phyloP scores from a whole-genome alignment of 371 early-diverging fungal genomes.

The Mortierella sp. region DNA sequence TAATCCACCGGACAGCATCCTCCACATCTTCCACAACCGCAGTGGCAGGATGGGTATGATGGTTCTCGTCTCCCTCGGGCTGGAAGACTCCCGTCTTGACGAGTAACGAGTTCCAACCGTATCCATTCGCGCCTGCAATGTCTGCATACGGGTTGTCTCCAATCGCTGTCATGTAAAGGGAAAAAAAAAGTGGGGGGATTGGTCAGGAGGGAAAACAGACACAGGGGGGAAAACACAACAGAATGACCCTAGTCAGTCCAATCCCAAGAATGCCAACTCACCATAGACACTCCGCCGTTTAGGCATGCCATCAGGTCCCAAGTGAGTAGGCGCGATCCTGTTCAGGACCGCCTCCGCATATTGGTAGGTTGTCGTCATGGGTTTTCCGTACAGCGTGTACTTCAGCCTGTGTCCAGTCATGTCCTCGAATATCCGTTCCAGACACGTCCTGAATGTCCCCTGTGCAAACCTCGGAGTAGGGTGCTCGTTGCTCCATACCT shows the following conservation, averaged over 20 bases:
- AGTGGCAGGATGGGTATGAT: slow-evolving; percentile 70
- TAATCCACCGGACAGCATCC: slow-evolving; percentile 77
- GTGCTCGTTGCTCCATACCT: slow-evolving; percentile 89
- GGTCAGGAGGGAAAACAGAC: not conserved
- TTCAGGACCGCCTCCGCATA: slow-evolving; percentile 75
- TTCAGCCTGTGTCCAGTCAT: slow-evolving; percentile 65
- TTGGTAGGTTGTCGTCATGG: slow-evolving; percentile 78
- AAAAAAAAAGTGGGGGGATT: not conserved
- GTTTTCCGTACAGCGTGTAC: slow-evolving; percentile 89
- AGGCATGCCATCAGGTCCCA: slow-evolving; percentile 13
- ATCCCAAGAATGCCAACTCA: slow-evolving; percentile 11
- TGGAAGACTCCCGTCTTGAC: slow-evolving; percentile 88
- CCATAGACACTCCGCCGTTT: slow-evolving; percentile 50
- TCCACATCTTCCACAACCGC: slow-evolving; percentile 79
- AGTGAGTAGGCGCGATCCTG: slow-evolving; percentile 39
- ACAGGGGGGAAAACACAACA: not conserved
- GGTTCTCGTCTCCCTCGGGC: slow-evolving; percentile 66
- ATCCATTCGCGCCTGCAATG: slow-evolving; percentile 85
- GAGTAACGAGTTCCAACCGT: slow-evolving; percentile 86
- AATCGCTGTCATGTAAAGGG: slow-evolving; percentile 61
- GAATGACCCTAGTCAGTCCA: not conserved
- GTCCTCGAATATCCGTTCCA: slow-evolving; percentile 73
- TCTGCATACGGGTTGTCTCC: slow-evolving; percentile 84
- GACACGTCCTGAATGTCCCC: slow-evolving; percentile 80
- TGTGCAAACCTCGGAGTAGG: slow-evolving; percentile 85